These are phyloP conservation scores for Pythium vanterpoolii DNA, from an alignment of 352 stramenopile species.

Conservation along the genomic window DNA sequence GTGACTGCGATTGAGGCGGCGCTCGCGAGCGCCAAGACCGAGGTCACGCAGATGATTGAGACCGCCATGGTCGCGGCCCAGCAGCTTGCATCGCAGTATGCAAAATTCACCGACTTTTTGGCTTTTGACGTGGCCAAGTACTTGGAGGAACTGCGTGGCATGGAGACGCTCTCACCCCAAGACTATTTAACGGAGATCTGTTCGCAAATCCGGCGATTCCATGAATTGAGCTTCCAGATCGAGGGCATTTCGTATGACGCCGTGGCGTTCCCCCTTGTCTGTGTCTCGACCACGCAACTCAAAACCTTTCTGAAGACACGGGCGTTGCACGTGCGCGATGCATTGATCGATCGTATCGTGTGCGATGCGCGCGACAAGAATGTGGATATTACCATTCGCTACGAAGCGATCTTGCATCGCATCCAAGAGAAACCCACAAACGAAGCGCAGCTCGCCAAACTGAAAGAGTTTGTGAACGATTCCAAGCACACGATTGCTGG, in stretches of 20 bases:
- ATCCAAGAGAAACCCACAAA: slow-evolving; percentile 92
- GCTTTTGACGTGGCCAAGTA: slow-evolving; percentile 76
- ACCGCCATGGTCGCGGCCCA: slow-evolving; percentile 65
- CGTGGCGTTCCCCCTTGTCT: slow-evolving; percentile 77
- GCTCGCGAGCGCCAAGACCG: slow-evolving; percentile 44
- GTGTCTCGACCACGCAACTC: slow-evolving; percentile 57
- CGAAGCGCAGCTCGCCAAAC: slow-evolving; percentile 86
- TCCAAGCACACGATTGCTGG: slow-evolving; percentile 76
- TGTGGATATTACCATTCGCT: slow-evolving; percentile 84
- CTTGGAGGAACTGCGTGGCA: slow-evolving; percentile 54
- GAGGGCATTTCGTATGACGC: slow-evolving; percentile 71
- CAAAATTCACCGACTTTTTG: slow-evolving; percentile 81
- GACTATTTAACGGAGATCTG: slow-evolving; percentile 52
- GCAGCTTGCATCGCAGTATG: slow-evolving; percentile 66
- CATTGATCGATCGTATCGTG: slow-evolving; percentile 81
- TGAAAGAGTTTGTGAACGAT: slow-evolving; percentile 87
- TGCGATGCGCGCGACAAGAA: slow-evolving; percentile 78
- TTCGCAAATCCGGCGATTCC: slow-evolving; percentile 71
- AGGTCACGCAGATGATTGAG: slow-evolving; percentile 54
- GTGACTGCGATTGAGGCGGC: slow-evolving; percentile 44
- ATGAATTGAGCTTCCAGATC: slow-evolving; percentile 57
- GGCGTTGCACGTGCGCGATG: slow-evolving; percentile 69
- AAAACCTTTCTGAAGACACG: slow-evolving; percentile 70
- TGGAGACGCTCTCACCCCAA: slow-evolving; percentile 14
- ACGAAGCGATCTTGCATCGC: slow-evolving; percentile 83